Evolutionary conservation across 148 eudicot species (phyloP), one percentile per base, ranked within the genome.

Genomic region (Vaccinium macrocarpon): DNA sequence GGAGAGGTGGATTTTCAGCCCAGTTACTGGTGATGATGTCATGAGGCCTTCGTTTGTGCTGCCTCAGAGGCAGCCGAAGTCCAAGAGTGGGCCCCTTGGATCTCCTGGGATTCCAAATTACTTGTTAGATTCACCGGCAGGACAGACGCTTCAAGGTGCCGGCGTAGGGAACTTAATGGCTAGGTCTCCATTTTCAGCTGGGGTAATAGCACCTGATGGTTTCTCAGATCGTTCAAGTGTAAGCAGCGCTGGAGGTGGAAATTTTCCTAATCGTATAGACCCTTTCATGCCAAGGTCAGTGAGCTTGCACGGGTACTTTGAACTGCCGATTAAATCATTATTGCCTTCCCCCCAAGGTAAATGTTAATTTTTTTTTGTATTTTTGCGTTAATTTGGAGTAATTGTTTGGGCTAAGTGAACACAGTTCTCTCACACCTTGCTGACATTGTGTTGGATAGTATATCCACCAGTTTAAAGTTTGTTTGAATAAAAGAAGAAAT

Each of bases 31-130:
- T 49, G 96, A 95, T 86, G 89, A 92, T 42, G 81, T 32, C 51
- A 80, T 87, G 71, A 93, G 90, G 80, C 86, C 89, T 84, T 92
- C 91, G 3, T 77, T 86, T 82, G 95, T 87, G 81, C 91, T 91
- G 82, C 88, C 81, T 23, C 90, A 88, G 13, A 92, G 94, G 86
- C 86, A 89, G 82, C 95, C 93, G 7, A 92, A 92, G 82, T 88
- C 96, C 3, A 97, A 97, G 91, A 97, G 99, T 89, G 99, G 99
- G 68, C 99, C 99, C 14, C 90, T 97, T 59, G 98, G 98, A 48
- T 91, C 94, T 50, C 95, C 94, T 61, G 97, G 94, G 21, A 71
- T 84, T 84, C 92, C 93, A 8, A 92, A 92, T 86, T 82, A 90
- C 84, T 90, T 92, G 5, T 79, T 95, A 82, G 90, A 92, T 86